Evolutionary conservation across 805 yeast species (phyloP).

Genomic region (Millerozyma acaciae): DNA sequence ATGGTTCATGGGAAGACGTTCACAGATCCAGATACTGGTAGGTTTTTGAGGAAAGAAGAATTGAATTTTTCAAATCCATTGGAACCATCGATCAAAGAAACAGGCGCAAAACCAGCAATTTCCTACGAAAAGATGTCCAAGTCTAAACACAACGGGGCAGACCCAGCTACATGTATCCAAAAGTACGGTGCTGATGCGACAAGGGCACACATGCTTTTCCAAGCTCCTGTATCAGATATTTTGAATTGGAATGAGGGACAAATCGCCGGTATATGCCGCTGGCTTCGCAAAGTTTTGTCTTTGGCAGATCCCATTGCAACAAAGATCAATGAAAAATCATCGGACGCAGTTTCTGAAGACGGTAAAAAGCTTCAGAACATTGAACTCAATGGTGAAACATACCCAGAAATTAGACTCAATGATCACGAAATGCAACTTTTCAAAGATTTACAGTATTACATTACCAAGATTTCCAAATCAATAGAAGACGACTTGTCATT

Average conservation of each 20-base stretch:
- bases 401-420: slow-evolving; percentile 22
- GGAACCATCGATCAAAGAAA: slow-evolving; percentile 43
- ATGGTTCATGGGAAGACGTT: slow-evolving; percentile 96
- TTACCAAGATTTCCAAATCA: slow-evolving; percentile 54
- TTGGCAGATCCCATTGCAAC: slow-evolving; percentile 17
- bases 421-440: slow-evolving; percentile 52
- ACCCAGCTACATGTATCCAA: slow-evolving; percentile 72
- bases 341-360: slow-evolving; percentile 4
- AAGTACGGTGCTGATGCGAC: slow-evolving; percentile 91
- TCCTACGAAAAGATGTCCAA: slow-evolving; percentile 94
- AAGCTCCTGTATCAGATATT: slow-evolving; percentile 80
- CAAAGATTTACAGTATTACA: slow-evolving; percentile 49
- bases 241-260: slow-evolving; percentile 88
- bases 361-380: slow-evolving; percentile 12
- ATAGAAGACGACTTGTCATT: slow-evolving; percentile 57
- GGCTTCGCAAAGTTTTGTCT: slow-evolving; percentile 62
- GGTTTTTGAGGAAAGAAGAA: slow-evolving; percentile 78
- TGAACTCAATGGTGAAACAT: slow-evolving; percentile 15
- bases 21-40: slow-evolving; percentile 65
- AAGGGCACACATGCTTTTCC: slow-evolving; percentile 88
- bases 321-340: background rate
- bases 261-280: slow-evolving; percentile 82
- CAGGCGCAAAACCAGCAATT: slow-evolving; percentile 50
- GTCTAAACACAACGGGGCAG: slow-evolving; percentile 92
- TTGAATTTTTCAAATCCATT: slow-evolving; percentile 41